Evolutionary conservation across 2,329 filamentous ascomycete species (phyloP).

Genomic region (Dendrostoma leiphaemia): DNA sequence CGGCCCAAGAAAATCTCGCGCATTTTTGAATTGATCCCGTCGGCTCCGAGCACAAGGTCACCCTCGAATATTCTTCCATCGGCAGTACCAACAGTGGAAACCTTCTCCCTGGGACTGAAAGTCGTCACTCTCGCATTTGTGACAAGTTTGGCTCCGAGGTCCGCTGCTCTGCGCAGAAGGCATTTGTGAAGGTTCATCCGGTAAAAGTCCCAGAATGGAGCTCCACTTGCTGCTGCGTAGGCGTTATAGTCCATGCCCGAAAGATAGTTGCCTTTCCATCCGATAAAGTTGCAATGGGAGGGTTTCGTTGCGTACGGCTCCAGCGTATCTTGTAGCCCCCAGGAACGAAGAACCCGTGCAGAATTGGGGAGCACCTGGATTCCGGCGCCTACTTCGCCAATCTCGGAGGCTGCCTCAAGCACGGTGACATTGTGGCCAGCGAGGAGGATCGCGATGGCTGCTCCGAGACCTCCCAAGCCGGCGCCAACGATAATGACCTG

Average conservation of each 20-base stretch:
- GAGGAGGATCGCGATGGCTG: conserved; percentile 44
- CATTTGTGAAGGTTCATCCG: conserved; percentile 49
- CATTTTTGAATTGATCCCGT: conserved; percentile 45
- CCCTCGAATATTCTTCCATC: conserved; percentile 35
- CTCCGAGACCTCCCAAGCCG: conserved; percentile 52
- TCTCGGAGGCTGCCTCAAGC: conserved; percentile 44
- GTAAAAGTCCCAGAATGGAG: conserved; percentile 54
- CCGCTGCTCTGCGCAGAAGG: conserved; percentile 43
- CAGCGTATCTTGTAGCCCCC: conserved; percentile 45
- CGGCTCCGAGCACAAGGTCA: conserved; percentile 46
- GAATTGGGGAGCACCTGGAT: conserved; percentile 50
- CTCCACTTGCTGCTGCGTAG: conserved; percentile 31
- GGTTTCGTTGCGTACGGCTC: conserved; percentile 39
- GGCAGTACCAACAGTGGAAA: conserved; percentile 36
- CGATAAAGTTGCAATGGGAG: conserved; percentile 44
- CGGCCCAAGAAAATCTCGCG: conserved; percentile 42
- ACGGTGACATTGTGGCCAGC: conserved; percentile 46
- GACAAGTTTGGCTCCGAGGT: conserved; percentile 45
- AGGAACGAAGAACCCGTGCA: conserved; percentile 43
- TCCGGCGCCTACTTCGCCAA: conserved; percentile 48
- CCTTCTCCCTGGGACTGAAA: conserved; percentile 33
- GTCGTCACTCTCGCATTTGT: conserved; percentile 42
- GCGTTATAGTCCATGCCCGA: conserved; percentile 46
- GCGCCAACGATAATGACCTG: conserved; percentile 53
- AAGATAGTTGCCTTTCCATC: conserved; percentile 51